Evolutionary conservation across 306 rosid species (phyloP).

Genomic region (Cicer yamashitae): DNA sequence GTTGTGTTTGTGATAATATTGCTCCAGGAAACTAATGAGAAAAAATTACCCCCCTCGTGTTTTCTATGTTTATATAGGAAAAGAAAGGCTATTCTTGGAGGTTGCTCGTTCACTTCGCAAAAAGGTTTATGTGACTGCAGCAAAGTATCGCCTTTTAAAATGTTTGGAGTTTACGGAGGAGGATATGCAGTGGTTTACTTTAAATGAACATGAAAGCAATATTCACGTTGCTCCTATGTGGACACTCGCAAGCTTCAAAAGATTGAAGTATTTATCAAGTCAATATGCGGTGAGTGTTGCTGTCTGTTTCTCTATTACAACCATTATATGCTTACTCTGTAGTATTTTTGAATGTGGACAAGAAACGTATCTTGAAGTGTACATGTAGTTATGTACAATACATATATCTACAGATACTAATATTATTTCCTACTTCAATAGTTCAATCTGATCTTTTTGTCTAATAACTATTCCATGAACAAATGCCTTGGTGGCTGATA

Average conservation of each 20-base stretch:
- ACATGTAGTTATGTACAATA: not conserved
- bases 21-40: constrained; percentile 15
- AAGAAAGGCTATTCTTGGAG: constrained; percentile 91
- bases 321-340: not conserved
- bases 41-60: not conserved
- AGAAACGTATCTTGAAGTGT: constrained; percentile 12
- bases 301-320: constrained; percentile 9
- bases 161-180: constrained; percentile 78
- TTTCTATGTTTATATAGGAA: constrained; percentile 58
- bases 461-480: constrained; percentile 4
- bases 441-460: constrained; percentile 30
- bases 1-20: constrained; percentile 11
- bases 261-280: constrained; percentile 80
- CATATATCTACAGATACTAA: not conserved
- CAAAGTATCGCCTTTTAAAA: constrained; percentile 75
- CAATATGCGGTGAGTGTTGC: constrained; percentile 69
- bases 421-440: constrained; percentile 8
- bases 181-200: constrained; percentile 91
- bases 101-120: constrained; percentile 87
- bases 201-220: constrained; percentile 85
- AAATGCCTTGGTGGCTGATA: constrained; percentile 34
- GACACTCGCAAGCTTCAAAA: constrained; percentile 93
- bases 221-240: constrained; percentile 95
- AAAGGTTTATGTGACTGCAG: constrained; percentile 79
- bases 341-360: constrained; percentile 21